Base-by-base conservation (phyloP, 2,329 filamentous ascomycete species). In the Colletotrichum salicis region DNA sequence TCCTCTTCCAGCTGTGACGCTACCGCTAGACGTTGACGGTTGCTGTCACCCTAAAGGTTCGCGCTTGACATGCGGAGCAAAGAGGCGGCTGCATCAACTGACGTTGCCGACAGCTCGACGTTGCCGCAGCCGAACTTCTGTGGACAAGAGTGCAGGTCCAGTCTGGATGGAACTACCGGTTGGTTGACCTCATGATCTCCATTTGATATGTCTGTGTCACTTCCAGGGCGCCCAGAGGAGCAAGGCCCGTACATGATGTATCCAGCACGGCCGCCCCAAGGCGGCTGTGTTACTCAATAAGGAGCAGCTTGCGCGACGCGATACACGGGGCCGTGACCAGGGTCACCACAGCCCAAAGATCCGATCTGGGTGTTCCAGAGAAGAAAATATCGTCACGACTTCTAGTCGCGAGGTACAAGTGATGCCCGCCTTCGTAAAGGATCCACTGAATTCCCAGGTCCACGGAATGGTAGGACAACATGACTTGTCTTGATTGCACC, bases 261-360 rank as follows among this genome's bases (percentile, higher is more conserved):
- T 69, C 33, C 58, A 58, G 55, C 59, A 70, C 70, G 70, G 60
- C 54, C 54, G 59, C 56, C 65, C 55, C 33, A 51, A 62, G 15
- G 62, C 70, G 70, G 70, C 61, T 37, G 61, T 71, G 62, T 72
- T 70, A 72, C 70, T 72, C 60, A 71, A 72, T 72, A 58, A 55
- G 70, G 67, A 72, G 67, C 70, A 66, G 67, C 67, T 71, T 70
- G 67, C 67, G 70, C 70, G 52, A 71, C 61, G 54, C 67, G 61
- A 72, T 67, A 67, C 67, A 72, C 67, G 57, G 67, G 62, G 70
- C 67, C 51, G 67, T 72, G 70, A 51, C 67, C 64, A 64, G 70
- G 70, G 60, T 52, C 29, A 70, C 60, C 57, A 22, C 60, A 55
- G 48, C 66, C 59, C 56, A 60, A 70, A 57, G 66, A 60, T 69